phyloP scores from a whole-genome alignment of 495 filamentous ascomycete genomes.

The Penicillium parvum region DNA sequence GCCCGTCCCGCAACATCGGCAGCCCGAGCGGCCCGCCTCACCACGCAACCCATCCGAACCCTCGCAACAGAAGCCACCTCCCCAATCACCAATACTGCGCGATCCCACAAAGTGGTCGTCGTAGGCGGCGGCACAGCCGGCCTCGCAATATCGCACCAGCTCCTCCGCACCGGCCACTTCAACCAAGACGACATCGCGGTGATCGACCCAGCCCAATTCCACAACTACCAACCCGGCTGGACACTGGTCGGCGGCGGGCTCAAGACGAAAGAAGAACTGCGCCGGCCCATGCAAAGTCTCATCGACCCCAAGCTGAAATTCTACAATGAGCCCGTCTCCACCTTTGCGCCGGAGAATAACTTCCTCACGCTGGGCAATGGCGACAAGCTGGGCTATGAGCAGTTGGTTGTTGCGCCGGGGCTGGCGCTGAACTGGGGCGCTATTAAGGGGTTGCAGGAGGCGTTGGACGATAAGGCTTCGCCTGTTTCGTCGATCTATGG shows the following conservation, averaged over 20 bases:
- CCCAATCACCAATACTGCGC: conserved; percentile 28
- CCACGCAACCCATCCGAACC: conserved; percentile 17
- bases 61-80: conserved; percentile 38
- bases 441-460: conserved; percentile 58
- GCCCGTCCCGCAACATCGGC: conserved; percentile 13
- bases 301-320: conserved; percentile 59
- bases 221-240: conserved; percentile 72
- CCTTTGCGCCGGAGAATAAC: conserved; percentile 56
- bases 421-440: conserved; percentile 52
- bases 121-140: conserved; percentile 62
- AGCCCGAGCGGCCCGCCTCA: conserved; percentile 14
- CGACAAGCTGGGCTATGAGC: conserved; percentile 57
- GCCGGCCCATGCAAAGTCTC: conserved; percentile 46
- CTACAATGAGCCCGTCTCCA: conserved; percentile 49
- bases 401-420: conserved; percentile 61
- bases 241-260: conserved; percentile 64
- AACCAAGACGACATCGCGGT: conserved; percentile 60
- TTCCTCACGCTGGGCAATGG: conserved; percentile 54
- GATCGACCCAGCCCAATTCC: conserved; percentile 58
- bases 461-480: conserved; percentile 50
- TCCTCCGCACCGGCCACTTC: conserved; percentile 53
- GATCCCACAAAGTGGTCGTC: conserved; percentile 59
- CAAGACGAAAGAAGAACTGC: conserved; percentile 52
- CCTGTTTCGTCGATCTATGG: conserved; percentile 62
- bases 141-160: conserved; percentile 58